Evolutionary conservation across 139 green algal genomes (phyloP).

Genomic region (Ulvella scutata): DNA sequence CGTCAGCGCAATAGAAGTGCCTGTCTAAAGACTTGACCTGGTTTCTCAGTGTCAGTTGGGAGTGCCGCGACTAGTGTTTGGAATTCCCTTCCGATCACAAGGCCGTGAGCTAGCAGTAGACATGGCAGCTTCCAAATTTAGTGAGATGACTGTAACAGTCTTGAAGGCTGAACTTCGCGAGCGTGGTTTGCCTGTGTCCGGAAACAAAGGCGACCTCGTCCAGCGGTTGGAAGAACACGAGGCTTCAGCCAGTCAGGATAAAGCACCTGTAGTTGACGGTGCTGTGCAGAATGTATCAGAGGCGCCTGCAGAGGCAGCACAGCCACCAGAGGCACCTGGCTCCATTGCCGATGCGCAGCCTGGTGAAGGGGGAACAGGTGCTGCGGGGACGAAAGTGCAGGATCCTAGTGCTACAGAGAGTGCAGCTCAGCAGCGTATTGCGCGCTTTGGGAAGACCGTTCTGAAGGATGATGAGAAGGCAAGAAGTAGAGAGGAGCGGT

Average conservation of each 20-base stretch:
- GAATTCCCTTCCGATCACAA: too few species aligned
- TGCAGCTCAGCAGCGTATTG: background rate
- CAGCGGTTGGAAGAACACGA: background rate
- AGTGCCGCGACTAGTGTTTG: too few species aligned
- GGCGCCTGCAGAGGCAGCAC: background rate
- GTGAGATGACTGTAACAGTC: background rate
- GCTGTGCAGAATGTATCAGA: background rate
- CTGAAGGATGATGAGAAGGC: background rate
- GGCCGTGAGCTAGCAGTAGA: too few species aligned
- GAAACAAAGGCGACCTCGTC: background rate
- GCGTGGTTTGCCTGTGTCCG: background rate
- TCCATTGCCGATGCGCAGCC: background rate
- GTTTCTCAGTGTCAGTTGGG: too few species aligned
- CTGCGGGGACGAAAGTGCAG: background rate
- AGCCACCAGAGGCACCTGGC: background rate
- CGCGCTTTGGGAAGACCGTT: background rate
- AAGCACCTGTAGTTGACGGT: background rate
- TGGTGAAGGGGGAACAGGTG: background rate
- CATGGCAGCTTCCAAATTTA: too few species aligned
- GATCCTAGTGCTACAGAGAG: background rate
- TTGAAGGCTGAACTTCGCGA: background rate
- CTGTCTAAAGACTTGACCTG: too few species aligned
- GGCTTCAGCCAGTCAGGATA: too few species aligned
- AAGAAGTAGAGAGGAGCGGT: background rate
- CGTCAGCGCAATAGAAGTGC: too few species aligned